A percentile compares a stretch with the other conserved stretches of the same genome.
Evolutionary conservation across 164 flowering plant species (phyloP).

Genomic region (Akebia trifoliata): DNA sequence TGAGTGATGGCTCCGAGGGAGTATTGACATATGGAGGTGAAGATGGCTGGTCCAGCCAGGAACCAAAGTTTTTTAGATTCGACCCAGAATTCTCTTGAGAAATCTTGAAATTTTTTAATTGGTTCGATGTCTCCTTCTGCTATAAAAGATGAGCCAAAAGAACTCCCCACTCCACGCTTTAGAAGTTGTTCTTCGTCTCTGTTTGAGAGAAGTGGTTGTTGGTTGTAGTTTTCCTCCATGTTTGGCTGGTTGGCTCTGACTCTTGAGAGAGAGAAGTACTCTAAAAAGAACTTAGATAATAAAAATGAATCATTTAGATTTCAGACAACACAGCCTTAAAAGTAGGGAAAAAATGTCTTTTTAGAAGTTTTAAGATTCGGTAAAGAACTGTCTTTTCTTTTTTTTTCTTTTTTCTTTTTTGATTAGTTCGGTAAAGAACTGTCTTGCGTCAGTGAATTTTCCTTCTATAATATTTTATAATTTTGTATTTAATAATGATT

Average conservation of each 20-base stretch:
- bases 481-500: too few species aligned
- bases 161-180: not conserved
- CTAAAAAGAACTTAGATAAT: too few species aligned
- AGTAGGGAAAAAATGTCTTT: too few species aligned
- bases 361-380: too few species aligned
- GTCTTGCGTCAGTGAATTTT: too few species aligned
- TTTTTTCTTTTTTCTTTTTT: too few species aligned
- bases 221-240: too few species aligned
- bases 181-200: not conserved
- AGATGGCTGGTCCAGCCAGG: conserved; percentile 70
- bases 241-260: not conserved
- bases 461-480: too few species aligned
- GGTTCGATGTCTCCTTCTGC: conserved; percentile 17
- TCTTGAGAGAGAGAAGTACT: not conserved
- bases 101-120: conserved; percentile 5
- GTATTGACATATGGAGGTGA: conserved; percentile 64
- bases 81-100: conserved; percentile 23
- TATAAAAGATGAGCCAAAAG: conserved; percentile 6
- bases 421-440: too few species aligned
- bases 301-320: too few species aligned
- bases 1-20: conserved; percentile 73
- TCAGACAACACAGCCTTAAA: too few species aligned
- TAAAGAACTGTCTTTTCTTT: too few species aligned
- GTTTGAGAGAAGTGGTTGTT: not conserved
- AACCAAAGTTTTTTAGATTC: conserved; percentile 65